Evolutionary conservation across 805 yeast species (phyloP), one percentile per base, ranked within the genome.

Genomic region (Blastobotrys peoriensis): DNA sequence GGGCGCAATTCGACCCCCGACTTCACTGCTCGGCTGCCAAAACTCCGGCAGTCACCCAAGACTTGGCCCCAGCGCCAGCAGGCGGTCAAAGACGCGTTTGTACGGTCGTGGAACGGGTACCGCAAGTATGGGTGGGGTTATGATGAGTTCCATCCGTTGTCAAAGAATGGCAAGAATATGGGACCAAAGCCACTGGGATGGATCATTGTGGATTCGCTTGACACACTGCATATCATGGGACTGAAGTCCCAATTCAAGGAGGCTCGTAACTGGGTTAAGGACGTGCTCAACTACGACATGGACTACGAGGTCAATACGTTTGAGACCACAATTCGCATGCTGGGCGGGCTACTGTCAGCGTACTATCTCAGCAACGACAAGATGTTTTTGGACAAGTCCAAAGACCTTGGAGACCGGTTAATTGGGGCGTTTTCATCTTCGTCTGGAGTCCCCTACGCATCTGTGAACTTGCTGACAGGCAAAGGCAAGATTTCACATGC

Each of bases 251-350:
- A 85, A 56, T 67, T 83, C 25, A 63, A 61, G 30, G 71, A 75
- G 22, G 89, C 94, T 4, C 74, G 78, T 48, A 60, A 75, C 3
- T 89, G 96, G 95, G 83, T 89, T 40, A 71, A 74, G 39, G 66
- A 79, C 45, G 86, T 78, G 41, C 69, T 89, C 51, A 71, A 70
- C 43, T 88, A 86, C 59, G 77, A 79, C 54, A 76, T 85, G 53
- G 84, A 86, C 59, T 76, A 80, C 49, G 75, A 75, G 28, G 93
- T 86, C 35, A 87, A 83, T 59, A 81, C 87, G 4, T 89, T 89
- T 64, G 97, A 88, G 61, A 87, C 96, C n/a, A 86, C 97, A 4
- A 88, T 86, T 51, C 73, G 96, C 60, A 86, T 89, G 94, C 67
- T 89, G 20, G 97, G 97, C 36, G 97, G 97, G 0, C 69, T 89